phyloP scores from a whole-genome alignment of 805 yeast genomes.

The Wickerhamomyces rabaulensis region DNA sequence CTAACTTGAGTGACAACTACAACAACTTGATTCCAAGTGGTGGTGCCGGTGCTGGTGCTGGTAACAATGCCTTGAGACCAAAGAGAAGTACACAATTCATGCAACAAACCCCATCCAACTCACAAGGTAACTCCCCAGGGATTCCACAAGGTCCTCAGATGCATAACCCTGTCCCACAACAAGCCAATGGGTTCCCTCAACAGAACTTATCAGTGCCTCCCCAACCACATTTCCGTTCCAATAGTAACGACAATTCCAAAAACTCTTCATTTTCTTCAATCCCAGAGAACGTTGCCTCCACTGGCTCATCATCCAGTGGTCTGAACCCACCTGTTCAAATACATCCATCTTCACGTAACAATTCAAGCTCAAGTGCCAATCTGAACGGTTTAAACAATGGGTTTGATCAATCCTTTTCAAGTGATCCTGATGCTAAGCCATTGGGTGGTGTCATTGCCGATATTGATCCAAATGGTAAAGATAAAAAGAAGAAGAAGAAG shows the following conservation, averaged over 20 bases:
- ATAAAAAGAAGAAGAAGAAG: conserved; percentile 7
- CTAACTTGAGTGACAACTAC: conserved; percentile 8
- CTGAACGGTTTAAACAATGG: conserved; percentile 1
- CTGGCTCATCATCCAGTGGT: conserved; percentile 4
- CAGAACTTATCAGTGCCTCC: conserved; percentile 1
- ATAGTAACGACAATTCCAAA: conserved; percentile 2
- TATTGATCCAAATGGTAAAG: background rate
- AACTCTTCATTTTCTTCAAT: conserved; percentile 4
- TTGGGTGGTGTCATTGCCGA: conserved; percentile 8
- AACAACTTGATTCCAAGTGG: conserved; percentile 5
- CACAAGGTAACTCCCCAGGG: background rate
- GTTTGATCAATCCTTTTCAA: background rate
- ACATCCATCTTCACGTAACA: conserved; percentile 1
- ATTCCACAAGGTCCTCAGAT: background rate
- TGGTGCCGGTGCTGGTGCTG: conserved; percentile 1
- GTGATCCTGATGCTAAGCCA: conserved; percentile 6
- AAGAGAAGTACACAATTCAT: background rate
- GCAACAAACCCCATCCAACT: background rate
- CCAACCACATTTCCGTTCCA: conserved; percentile 1
- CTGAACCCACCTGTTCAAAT: conserved; percentile 2
- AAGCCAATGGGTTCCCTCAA: background rate
- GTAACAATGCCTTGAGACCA: background rate
- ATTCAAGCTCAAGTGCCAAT: conserved; percentile 6
- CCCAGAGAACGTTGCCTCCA: conserved; percentile 1
- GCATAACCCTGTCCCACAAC: background rate